Base-by-base conservation (phyloP, 495 filamentous ascomycete species). In the Melanomma pulvis-pyrius region DNA sequence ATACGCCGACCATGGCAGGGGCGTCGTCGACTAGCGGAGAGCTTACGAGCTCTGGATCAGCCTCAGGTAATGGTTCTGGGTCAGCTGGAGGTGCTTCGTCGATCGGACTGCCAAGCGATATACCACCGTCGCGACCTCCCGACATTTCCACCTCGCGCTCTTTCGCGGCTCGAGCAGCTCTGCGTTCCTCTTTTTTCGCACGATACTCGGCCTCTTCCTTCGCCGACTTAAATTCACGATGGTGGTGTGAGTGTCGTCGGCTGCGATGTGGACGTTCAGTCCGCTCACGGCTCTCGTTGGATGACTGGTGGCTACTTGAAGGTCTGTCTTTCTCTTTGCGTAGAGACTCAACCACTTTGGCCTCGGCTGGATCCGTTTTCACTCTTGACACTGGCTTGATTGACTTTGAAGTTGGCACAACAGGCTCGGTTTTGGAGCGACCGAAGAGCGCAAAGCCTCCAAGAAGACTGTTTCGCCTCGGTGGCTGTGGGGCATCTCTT, bases 321-420 rank as follows among this genome's bases (percentile, higher is more conserved):
- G 67, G 57, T 17, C 67, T 36, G 8, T 25, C 51, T 32, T 65
- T 64, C 21, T 71, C 63, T 26, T 67, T 71, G 8, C 13, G 15
- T 12, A 41, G 8, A 90, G 21, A 25, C 44, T 49, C 46, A 22
- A 30, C 32, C n/a, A 22, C 34, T 9, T 15, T 52, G 51, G 28
- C 2, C 9, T 54, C 55, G 15, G 28, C 52, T 2, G 69, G 69
- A 44, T 71, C 69, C 6, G 69, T 67, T 26, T 34, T 59, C 11
- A 64, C 69, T 28, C 50, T 58, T 15, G 32, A 26, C 15, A 63
- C 30, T 13, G 69, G 55, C 34, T 67, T 71, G 30, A 67, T 60
- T 17, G 59, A 22, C 39, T 65, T 67, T 24, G 64, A 41, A 30
- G 59, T 64, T 5, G 63, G 54, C 9, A 71, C 64, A 17, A 64